Conservation (phyloP, 1,284 basidiomycete genomes). For the Hypsizygus ulmarius region DNA sequence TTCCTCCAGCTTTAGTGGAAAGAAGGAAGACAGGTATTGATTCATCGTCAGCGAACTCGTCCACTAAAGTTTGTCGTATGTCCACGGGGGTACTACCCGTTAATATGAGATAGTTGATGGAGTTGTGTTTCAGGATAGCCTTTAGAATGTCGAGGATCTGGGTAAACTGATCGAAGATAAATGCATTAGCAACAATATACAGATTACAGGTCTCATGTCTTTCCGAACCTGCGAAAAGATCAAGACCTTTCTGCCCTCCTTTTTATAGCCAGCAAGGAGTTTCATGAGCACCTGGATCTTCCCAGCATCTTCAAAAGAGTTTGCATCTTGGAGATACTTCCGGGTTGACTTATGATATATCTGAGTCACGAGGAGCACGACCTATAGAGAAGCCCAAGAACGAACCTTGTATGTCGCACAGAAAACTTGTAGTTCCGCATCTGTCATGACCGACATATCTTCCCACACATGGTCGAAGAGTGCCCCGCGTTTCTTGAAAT, state of each 20-base stretch:
- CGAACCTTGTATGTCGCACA: conserved; percentile 78
- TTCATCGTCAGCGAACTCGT: conserved; percentile 94
- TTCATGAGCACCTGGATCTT: conserved; percentile 79
- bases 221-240: conserved; percentile 85
- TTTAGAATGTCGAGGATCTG: conserved; percentile 94
- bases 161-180: conserved; percentile 64
- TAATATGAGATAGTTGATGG: conserved; percentile 83
- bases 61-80: conserved; percentile 89
- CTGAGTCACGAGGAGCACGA: conserved; percentile 12
- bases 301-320: conserved; percentile 86
- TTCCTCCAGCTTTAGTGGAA: conserved; percentile 93
- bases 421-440: conserved; percentile 87
- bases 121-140: conserved; percentile 75
- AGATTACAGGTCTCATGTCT: background rate
- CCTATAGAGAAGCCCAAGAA: conserved; percentile 5
- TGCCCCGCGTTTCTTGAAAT: conserved; percentile 80
- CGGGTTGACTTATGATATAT: conserved; percentile 60
- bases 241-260: conserved; percentile 79
- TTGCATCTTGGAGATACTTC: conserved; percentile 73
- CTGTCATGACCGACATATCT: conserved; percentile 94
- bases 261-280: conserved; percentile 70
- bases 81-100: conserved; percentile 96
- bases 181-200: background rate
- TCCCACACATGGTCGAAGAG: conserved; percentile 82
- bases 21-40: conserved; percentile 92